Conservation (phyloP, 2,329 filamentous ascomycete genomes). For the Ceratocystis ficicola region DNA sequence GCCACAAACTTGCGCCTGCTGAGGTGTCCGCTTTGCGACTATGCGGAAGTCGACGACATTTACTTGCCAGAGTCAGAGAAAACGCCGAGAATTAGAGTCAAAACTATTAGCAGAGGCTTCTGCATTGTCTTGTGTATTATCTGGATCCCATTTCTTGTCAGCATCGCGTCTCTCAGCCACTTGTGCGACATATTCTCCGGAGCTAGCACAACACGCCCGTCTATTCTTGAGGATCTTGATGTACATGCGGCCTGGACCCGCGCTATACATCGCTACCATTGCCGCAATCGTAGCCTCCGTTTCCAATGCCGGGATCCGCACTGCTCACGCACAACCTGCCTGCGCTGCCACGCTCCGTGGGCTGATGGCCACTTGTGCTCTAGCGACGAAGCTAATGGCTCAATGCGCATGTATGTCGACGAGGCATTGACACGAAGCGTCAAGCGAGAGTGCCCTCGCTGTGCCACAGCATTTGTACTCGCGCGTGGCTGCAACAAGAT, state of each 20-base stretch:
- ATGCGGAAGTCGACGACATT: slow-evolving; percentile 74
- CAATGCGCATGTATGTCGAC: slow-evolving; percentile 74
- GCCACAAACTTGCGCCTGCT: slow-evolving; percentile 64
- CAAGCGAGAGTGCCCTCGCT: slow-evolving; percentile 87
- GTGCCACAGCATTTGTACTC: slow-evolving; percentile 87
- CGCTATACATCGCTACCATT: slow-evolving; percentile 55
- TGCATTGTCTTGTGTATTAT: neutral
- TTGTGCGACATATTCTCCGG: neutral
- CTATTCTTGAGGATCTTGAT: neutral
- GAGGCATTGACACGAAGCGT: slow-evolving; percentile 86
- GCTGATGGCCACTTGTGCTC: slow-evolving; percentile 81
- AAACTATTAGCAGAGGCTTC: neutral
- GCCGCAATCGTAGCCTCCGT: slow-evolving; percentile 57
- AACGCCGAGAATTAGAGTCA: neutral
- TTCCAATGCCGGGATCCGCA: slow-evolving; percentile 62
- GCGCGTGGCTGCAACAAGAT: slow-evolving; percentile 92
- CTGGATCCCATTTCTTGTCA: neutral
- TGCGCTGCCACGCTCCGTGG: slow-evolving; percentile 73
- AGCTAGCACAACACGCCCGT: neutral
- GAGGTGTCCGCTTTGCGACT: slow-evolving; percentile 80
- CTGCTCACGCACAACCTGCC: slow-evolving; percentile 63
- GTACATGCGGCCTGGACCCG: slow-evolving; percentile 39
- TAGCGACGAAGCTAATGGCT: slow-evolving; percentile 58
- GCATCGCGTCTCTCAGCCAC: neutral
- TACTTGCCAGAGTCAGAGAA: slow-evolving; percentile 35